Base-by-base conservation (phyloP, 768 basidiomycete genomes). In the Calvatia gigantea region DNA sequence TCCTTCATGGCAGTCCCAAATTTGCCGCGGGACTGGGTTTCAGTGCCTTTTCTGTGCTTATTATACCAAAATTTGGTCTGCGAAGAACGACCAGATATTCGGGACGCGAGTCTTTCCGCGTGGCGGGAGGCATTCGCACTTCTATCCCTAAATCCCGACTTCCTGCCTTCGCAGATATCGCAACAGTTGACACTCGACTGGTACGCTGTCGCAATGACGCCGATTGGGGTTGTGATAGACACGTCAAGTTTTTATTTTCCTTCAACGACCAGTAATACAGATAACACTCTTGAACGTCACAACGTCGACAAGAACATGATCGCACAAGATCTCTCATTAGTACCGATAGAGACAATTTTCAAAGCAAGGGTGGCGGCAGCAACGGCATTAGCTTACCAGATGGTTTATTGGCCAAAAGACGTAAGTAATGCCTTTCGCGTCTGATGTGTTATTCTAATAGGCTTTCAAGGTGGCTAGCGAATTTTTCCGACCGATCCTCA, bases 281-380 rank as follows among this genome's bases (percentile, higher is more conserved):
- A 70, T 5, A 73, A 76, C 21, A 69, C 72, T 2, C 73, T 77
- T 0, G 88, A 92, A 67, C 80, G 85, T 43, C 92, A 98, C 67
- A 94, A 97, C 62, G 92, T 98, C 29, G 97, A 99, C 74, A 98
- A 94, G 76, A 89, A 89, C 56, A 94, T 98, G 86, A 76, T 98
- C 21, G 77, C 82, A 4, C 95, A 98, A 65, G 97, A 99, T 67
- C 73, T 94, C 39, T 85, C 91, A 0, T 75, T 99, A 33, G 80
- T 98, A 29, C 76, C 86, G 5, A 71, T 80, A 21, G 94, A 97
- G 63, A 72, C 84, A 4, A 83, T 93, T 33, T 67, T 95, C 55
- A 84, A 89, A 59, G 92, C 91, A 15, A 79, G 95, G 21, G 70
- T 98, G 4, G 84, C 88, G 6, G 81, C 86, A 4, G 87, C 92